These are phyloP conservation scores for Clarireedia homoeocarpa DNA, from an alignment of 2,329 filamentous ascomycete species.

Conservation along the genomic window DNA sequence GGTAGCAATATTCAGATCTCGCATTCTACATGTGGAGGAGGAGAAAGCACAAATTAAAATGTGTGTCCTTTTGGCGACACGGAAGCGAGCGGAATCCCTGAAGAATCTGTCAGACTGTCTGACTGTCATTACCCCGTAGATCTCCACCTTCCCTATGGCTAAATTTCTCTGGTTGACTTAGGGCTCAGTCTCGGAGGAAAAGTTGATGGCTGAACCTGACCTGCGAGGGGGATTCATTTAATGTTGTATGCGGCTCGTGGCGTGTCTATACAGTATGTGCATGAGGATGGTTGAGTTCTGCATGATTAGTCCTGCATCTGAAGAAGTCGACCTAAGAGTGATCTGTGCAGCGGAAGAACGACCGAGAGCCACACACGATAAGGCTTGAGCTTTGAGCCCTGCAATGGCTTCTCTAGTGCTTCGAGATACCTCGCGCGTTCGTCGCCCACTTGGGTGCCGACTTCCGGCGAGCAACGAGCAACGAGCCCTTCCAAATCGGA, in stretches of 20 bases:
- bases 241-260: constrained; percentile 7
- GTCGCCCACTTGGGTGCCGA: not conserved
- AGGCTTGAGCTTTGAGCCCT: not conserved
- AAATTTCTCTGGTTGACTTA: too few species aligned
- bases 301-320: constrained; percentile 5
- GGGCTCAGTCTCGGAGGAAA: not conserved
- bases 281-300: constrained; percentile 2
- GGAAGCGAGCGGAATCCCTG: not conserved
- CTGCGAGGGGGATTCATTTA: not conserved
- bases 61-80: not conserved
- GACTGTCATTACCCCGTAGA: too few species aligned
- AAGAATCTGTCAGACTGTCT: not conserved
- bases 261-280: not conserved
- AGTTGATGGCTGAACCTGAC: not conserved
- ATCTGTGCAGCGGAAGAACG: constrained; percentile 9
- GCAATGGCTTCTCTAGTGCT: not conserved
- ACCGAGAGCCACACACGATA: not conserved
- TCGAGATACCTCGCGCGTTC: not conserved
- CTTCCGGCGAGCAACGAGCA: not conserved
- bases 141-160: too few species aligned
- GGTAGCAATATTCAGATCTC: constrained; percentile 3
- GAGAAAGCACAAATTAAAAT: not conserved
- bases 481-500: not conserved
- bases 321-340: constrained; percentile 5
- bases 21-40: constrained; percentile 2